Percentiles rank a stretch among this genome's conserved stretches.
These are phyloP conservation scores for Phytomonas francai DNA, from an alignment of 208 protist genomes.

Conservation along the genomic window DNA sequence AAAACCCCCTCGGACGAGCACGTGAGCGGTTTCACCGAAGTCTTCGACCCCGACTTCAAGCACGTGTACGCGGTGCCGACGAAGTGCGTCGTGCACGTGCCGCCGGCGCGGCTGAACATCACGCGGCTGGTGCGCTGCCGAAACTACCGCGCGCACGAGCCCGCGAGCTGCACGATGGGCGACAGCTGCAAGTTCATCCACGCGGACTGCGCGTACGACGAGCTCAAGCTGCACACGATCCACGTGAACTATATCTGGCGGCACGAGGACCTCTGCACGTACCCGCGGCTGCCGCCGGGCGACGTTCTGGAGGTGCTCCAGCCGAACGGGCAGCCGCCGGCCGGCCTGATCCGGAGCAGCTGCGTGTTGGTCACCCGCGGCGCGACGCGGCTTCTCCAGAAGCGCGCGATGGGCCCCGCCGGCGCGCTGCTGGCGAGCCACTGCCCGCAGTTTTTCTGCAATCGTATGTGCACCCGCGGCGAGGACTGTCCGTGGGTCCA, in stretches of 20 bases:
- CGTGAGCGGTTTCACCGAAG: slow-evolving; percentile 11
- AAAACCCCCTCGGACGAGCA: not conserved
- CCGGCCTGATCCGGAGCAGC: slow-evolving; percentile 39
- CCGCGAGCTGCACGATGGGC: slow-evolving; percentile 36
- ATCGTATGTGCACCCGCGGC: slow-evolving; percentile 77
- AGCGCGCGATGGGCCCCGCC: not conserved
- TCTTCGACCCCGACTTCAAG: slow-evolving; percentile 64
- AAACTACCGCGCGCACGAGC: slow-evolving; percentile 33
- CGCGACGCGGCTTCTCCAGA: not conserved
- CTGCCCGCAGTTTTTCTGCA: slow-evolving; percentile 85
- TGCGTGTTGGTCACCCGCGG: slow-evolving; percentile 56
- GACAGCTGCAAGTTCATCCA: slow-evolving; percentile 76
- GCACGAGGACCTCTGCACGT: slow-evolving; percentile 35
- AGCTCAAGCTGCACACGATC: slow-evolving; percentile 21
- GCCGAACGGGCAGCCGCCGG: slow-evolving; percentile 49
- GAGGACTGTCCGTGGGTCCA: slow-evolving; percentile 76
- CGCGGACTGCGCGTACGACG: slow-evolving; percentile 21
- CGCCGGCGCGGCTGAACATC: slow-evolving; percentile 30
- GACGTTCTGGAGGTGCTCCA: slow-evolving; percentile 39
- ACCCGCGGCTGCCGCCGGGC: slow-evolving; percentile 46
- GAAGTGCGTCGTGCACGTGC: slow-evolving; percentile 29
- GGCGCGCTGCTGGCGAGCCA: slow-evolving; percentile 41
- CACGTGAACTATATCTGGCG: slow-evolving; percentile 82
- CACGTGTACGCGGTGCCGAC: slow-evolving; percentile 33
- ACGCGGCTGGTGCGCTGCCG: slow-evolving; percentile 72